Evolutionary conservation across 1,284 basidiomycete genomes (phyloP), one percentile per base, ranked within the genome.

Genomic region (Rhodotorula glutinis): DNA sequence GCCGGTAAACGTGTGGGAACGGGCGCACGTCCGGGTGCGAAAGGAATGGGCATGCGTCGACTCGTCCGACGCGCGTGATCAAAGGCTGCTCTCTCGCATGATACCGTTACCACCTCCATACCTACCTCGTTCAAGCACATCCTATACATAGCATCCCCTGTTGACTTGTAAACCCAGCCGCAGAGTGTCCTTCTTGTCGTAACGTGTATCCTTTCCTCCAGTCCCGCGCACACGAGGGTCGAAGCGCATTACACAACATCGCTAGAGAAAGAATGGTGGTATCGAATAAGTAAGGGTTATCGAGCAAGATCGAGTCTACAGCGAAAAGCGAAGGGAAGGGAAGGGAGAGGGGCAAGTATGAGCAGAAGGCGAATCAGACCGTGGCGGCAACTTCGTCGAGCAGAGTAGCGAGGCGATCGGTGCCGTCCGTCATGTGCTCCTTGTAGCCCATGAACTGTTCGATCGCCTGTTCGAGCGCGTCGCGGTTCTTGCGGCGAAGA

Each of bases 401-500:
- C n/a, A 68, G 21, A 3, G 29, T 52, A 7, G n/a, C 53, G 29
- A 68, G 59, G 13, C 53, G 52, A n/a, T 59, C 53, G 7, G 66
- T 64, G 38, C 60, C 56, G 14, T 25, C 52, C n/a, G 25, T 55
- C 66, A 68, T 68, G 58, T 68, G 62, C 47, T 68, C 66, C 59
- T 68, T 68, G 62, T 68, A 68, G 23, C 44, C 58, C 52, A 68
- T 53, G 56, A 68, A 59, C 27, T 57, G 52, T 30, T 68, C 70
- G 47, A 71, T 60, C 9, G 70, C 66, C 7, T 40, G 21, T 38
- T 69, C 66, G 49, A 71, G 53, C 2, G 70, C 70, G 17, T 47
- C 58, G 38, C 63, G 64, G 56, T 66, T 71, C 25, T 53, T 47
- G 40, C 33, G 43, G 9, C 66, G 57, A 19, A 71, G 30, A 17